Conservation (phyloP, 2,329 filamentous ascomycete genomes). For the Blastomyces silverae region DNA sequence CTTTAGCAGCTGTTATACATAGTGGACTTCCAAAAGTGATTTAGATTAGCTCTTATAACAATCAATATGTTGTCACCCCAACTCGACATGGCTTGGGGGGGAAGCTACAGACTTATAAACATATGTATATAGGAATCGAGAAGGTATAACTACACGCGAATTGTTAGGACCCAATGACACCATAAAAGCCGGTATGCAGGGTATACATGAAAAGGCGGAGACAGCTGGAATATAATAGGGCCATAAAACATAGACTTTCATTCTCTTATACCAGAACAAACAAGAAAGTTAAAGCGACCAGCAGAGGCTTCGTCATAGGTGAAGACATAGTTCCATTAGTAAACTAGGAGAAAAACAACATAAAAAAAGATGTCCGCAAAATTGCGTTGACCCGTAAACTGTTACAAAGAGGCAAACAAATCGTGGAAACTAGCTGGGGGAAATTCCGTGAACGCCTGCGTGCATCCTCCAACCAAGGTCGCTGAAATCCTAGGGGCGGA, state of each 20-base stretch:
- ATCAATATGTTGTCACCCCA: no score
- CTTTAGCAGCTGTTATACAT: no score
- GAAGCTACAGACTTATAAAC: no score
- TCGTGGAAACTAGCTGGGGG: background rate
- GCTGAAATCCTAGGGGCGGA: background rate
- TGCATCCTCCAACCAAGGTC: background rate
- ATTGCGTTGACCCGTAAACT: background rate
- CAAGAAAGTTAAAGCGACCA: background rate
- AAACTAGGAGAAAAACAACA: background rate
- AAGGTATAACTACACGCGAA: no score
- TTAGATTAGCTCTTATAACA: no score
- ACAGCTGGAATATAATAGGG: background rate
- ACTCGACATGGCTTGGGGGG: no score
- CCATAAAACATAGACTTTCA: background rate
- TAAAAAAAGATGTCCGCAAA: background rate
- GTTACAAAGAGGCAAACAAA: background rate
- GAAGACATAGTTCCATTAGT: background rate
- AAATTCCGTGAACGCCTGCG: background rate
- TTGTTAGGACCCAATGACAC: background rate
- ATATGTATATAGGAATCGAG: no score
- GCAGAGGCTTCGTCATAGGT: background rate
- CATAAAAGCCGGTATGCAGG: background rate
- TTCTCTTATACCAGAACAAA: conserved; percentile 2
- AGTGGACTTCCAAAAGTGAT: no score
- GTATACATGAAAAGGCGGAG: background rate